phyloP scores from a whole-genome alignment of 768 basidiomycete genomes.

The Sarcomyxa edulis region DNA sequence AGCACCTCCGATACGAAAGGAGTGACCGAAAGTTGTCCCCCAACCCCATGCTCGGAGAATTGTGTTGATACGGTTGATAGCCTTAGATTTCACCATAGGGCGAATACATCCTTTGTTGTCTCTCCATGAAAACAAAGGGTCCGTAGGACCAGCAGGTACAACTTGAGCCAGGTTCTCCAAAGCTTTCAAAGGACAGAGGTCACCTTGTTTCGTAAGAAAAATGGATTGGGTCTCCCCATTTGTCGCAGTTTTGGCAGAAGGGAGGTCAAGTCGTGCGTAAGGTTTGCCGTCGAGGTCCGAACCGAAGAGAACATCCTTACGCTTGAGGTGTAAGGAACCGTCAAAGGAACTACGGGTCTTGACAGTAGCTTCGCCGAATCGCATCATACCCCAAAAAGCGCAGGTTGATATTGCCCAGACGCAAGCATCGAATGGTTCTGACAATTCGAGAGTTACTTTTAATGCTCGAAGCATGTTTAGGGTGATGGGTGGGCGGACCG shows the following conservation, averaged over 20 bases:
- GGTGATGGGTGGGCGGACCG: conserved; percentile 26
- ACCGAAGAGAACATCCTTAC: conserved; percentile 13
- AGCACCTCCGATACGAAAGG: conserved; percentile 37
- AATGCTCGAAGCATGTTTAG: conserved; percentile 23
- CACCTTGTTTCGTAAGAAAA: conserved; percentile 15
- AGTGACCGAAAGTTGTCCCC: conserved; percentile 32
- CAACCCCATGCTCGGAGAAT: conserved; percentile 19
- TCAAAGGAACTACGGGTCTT: conserved; percentile 14
- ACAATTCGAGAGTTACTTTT: conserved; percentile 13
- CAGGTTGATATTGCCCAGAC: conserved; percentile 29
- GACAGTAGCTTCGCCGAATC: conserved; percentile 31
- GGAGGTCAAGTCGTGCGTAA: conserved; percentile 25
- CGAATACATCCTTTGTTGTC: conserved; percentile 19
- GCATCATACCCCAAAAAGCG: conserved; percentile 35
- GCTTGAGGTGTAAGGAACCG: conserved; percentile 16
- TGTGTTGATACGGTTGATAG: conserved; percentile 23
- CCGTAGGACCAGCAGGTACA: conserved; percentile 16
- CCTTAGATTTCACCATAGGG: conserved; percentile 22
- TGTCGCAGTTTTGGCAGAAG: conserved; percentile 29
- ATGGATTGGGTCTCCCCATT: conserved; percentile 25
- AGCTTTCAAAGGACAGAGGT: conserved; percentile 23
- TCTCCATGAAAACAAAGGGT: conserved; percentile 31
- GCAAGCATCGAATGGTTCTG: conserved; percentile 31
- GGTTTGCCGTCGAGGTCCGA: conserved; percentile 17
- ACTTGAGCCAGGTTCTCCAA: conserved; percentile 22